Percentiles rank a stretch among this genome's conserved stretches.
phyloP scores from a whole-genome alignment of 2,329 filamentous ascomycete species.

The Apiospora sp. region DNA sequence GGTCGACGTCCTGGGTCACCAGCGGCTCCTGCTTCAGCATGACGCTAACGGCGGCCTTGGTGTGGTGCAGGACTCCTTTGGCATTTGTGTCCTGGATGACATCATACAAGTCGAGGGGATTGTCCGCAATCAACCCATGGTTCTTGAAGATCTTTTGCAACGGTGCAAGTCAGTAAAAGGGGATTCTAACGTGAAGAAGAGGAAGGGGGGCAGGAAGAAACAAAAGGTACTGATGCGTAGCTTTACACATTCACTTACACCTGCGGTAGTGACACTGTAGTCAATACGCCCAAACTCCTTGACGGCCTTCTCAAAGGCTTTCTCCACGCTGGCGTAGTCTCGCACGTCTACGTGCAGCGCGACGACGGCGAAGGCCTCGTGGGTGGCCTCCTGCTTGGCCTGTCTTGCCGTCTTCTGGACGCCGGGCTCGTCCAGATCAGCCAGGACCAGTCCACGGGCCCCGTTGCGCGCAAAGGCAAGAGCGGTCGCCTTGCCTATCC shows the following conservation, averaged over 20 bases:
- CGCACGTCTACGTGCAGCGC: conserved; percentile 10
- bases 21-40: conserved; percentile 11
- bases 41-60: conserved; percentile 15
- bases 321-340: background rate
- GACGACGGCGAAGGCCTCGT: background rate
- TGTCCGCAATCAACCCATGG: background rate
- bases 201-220: no score
- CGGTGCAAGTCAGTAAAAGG: background rate
- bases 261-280: background rate
- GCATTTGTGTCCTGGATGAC: background rate
- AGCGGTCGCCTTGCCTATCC: background rate
- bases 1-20: background rate
- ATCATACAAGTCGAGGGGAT: background rate
- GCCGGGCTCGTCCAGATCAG: background rate
- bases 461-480: conserved; percentile 11
- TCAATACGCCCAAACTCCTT: conserved; percentile 3
- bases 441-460: background rate
- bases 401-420: background rate
- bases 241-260: background rate
- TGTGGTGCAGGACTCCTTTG: conserved; percentile 20
- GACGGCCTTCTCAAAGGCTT: background rate
- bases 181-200: no score
- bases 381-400: background rate
- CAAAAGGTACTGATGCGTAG: no score
- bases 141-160: background rate